Evolutionary conservation across 2,329 filamentous ascomycete species (phyloP).

Genomic region (Alternaria sp.): DNA sequence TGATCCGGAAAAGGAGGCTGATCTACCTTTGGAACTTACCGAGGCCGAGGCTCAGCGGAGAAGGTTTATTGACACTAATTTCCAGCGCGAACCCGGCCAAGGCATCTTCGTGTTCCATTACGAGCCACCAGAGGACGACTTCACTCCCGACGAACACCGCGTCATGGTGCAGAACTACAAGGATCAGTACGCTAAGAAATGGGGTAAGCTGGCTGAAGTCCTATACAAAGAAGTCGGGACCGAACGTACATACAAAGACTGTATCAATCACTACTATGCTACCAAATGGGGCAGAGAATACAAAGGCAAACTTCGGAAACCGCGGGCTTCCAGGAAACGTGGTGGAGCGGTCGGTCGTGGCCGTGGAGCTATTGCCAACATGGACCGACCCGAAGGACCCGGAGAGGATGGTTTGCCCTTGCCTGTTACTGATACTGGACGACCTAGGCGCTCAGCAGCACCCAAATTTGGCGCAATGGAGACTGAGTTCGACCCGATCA

Average conservation of each 20-base stretch:
- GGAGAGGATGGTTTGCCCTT: slow-evolving; percentile 51
- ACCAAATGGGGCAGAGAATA: slow-evolving; percentile 79
- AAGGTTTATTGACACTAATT: slow-evolving; percentile 72
- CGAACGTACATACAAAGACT: slow-evolving; percentile 76
- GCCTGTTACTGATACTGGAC: slow-evolving; percentile 58
- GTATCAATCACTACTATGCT: slow-evolving; percentile 87
- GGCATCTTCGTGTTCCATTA: slow-evolving; percentile 77
- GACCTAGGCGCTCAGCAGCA: slow-evolving; percentile 65
- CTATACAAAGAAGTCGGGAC: slow-evolving; percentile 59
- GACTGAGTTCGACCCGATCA: slow-evolving; percentile 66
- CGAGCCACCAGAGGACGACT: slow-evolving; percentile 77
- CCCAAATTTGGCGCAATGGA: slow-evolving; percentile 76
- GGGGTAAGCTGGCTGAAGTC: slow-evolving; percentile 77
- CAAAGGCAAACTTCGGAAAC: slow-evolving; percentile 71
- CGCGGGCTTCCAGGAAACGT: slow-evolving; percentile 41
- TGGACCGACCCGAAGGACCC: slow-evolving; percentile 51
- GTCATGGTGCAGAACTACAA: slow-evolving; percentile 79
- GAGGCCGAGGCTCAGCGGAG: slow-evolving; percentile 66
- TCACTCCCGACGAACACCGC: slow-evolving; percentile 74
- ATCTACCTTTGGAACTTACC: slow-evolving; percentile 74
- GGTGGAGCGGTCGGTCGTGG: slow-evolving; percentile 54
- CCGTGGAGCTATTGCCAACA: slow-evolving; percentile 68
- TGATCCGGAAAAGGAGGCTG: slow-evolving; percentile 79
- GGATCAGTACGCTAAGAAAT: slow-evolving; percentile 78
- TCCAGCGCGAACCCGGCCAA: slow-evolving; percentile 70